These are phyloP conservation scores for Ogataea methylovora DNA, from an alignment of 805 yeast species.

Conservation along the genomic window DNA sequence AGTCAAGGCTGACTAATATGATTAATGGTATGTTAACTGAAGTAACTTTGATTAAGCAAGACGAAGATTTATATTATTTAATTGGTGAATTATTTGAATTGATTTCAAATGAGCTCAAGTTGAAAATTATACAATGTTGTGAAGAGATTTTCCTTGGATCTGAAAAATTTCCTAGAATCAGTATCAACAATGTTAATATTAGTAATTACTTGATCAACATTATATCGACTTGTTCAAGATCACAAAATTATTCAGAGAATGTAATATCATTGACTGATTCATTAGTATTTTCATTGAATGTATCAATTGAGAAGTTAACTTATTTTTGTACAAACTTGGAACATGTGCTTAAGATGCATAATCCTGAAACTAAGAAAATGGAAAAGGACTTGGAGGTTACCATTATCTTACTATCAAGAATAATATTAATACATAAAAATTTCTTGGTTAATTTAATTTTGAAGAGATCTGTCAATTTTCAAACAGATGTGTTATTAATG, in stretches of 20 bases:
- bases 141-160: slow-evolving; percentile 35
- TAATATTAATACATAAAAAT: slow-evolving; percentile 50
- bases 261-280: slow-evolving; percentile 26
- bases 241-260: slow-evolving; percentile 7
- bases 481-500: slow-evolving; percentile 38
- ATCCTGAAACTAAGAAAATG: background rate
- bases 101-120: slow-evolving; percentile 25
- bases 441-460: slow-evolving; percentile 39
- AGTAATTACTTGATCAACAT: slow-evolving; percentile 34
- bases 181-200: slow-evolving; percentile 18
- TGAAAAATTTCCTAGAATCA: slow-evolving; percentile 29
- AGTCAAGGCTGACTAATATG: slow-evolving; percentile 2
- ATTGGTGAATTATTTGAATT: slow-evolving; percentile 32
- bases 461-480: slow-evolving; percentile 30
- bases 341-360: slow-evolving; percentile 3
- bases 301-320: slow-evolving; percentile 31
- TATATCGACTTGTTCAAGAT: slow-evolving; percentile 38
- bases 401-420: slow-evolving; percentile 42
- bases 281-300: slow-evolving; percentile 32
- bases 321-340: slow-evolving; percentile 20
- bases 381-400: slow-evolving; percentile 21
- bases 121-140: slow-evolving; percentile 26
- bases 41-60: slow-evolving; percentile 1
- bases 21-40: slow-evolving; percentile 3
- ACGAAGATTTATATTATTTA: slow-evolving; percentile 7